Percentiles rank a stretch among this genome's conserved stretches.
Evolutionary conservation across 2,329 filamentous ascomycete genomes (phyloP).

Genomic region (Fusarium bactridioides): DNA sequence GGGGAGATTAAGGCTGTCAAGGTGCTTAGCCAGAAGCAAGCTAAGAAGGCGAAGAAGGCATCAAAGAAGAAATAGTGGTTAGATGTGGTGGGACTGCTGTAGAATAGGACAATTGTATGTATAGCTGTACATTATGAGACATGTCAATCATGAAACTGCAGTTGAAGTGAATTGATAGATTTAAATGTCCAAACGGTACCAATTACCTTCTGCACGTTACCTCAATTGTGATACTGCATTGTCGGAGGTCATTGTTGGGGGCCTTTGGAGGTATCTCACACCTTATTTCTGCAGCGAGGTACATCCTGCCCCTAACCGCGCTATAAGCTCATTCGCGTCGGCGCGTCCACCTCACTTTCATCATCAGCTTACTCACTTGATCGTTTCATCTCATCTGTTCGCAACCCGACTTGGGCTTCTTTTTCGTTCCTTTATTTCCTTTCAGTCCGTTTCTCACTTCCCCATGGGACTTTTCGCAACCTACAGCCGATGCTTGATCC

Average conservation of each 20-base stretch:
- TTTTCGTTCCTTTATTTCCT: not conserved
- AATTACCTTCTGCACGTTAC: not conserved
- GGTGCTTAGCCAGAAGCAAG: constrained; percentile 49
- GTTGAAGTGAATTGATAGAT: not conserved
- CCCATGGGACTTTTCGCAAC: not conserved
- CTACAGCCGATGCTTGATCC: constrained; percentile 5
- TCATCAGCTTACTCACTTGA: not conserved
- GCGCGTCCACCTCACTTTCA: constrained; percentile 19
- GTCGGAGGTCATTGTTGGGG: not conserved
- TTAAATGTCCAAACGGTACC: not conserved
- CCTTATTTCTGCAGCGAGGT: constrained; percentile 1
- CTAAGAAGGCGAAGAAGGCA: constrained; percentile 49
- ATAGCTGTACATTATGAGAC: constrained; percentile 34
- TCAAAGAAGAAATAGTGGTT: constrained; percentile 46
- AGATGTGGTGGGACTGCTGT: not conserved
- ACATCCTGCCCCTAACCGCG: not conserved
- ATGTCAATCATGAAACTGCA: not conserved
- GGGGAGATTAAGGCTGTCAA: constrained; percentile 44
- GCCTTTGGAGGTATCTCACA: constrained; percentile 8
- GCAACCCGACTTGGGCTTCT: not conserved
- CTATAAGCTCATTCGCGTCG: constrained; percentile 27
- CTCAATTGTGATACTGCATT: not conserved
- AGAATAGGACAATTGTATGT: constrained; percentile 33
- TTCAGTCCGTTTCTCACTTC: not conserved
- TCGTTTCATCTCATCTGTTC: not conserved